Evolutionary conservation across 768 basidiomycete species (phyloP).

Genomic region (Termitomyces sp.): DNA sequence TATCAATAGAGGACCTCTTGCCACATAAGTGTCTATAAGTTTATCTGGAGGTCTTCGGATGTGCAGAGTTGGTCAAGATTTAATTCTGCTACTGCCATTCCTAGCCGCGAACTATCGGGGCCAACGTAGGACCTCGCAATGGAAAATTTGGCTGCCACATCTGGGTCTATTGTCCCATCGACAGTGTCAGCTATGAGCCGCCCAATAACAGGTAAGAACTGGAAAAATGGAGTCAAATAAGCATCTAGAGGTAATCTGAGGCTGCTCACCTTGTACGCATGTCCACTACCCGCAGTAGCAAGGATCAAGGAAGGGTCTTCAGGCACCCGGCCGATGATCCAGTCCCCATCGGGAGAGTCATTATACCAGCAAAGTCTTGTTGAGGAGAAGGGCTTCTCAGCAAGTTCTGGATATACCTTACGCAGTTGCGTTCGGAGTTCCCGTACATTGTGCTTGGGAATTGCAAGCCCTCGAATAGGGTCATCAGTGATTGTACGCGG

Average conservation of each 20-base stretch:
- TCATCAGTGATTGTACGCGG: constrained; percentile 74
- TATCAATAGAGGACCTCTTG: background rate
- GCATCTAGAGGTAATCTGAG: background rate
- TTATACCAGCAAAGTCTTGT: constrained; percentile 96
- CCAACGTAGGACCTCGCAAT: constrained; percentile 41
- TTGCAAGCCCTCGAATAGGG: constrained; percentile 51
- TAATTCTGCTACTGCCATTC: constrained; percentile 23
- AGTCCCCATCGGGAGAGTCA: constrained; percentile 83
- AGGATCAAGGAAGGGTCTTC: constrained; percentile 59
- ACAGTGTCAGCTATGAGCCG: constrained; percentile 70
- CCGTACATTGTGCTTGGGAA: constrained; percentile 56
- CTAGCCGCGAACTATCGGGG: constrained; percentile 20
- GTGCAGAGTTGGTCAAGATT: constrained; percentile 48
- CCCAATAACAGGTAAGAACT: constrained; percentile 90
- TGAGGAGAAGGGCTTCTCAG: constrained; percentile 60
- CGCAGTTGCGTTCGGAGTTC: constrained; percentile 50
- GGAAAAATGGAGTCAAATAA: background rate
- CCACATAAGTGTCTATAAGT: background rate
- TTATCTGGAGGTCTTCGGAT: constrained; percentile 36
- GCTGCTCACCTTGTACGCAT: constrained; percentile 74
- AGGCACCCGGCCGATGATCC: constrained; percentile 78
- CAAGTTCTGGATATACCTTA: constrained; percentile 73
- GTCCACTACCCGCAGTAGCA: constrained; percentile 87
- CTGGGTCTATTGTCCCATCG: constrained; percentile 55
- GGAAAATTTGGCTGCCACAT: constrained; percentile 58